Conservation (phyloP, 2,329 filamentous ascomycete genomes). For the Teratosphaeria epicoccoides region DNA sequence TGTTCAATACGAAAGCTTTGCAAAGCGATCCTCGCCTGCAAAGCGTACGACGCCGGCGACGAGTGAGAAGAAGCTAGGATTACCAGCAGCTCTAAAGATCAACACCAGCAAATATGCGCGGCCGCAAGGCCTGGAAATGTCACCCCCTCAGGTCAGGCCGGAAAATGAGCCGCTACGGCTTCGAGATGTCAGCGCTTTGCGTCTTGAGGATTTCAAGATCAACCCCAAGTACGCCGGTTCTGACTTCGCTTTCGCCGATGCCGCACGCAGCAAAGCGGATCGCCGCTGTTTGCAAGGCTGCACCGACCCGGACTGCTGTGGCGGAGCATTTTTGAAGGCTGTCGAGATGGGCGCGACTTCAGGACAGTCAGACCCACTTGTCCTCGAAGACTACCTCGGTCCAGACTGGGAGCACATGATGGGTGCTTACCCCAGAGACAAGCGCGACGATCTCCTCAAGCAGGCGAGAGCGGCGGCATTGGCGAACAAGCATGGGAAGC, state of each 20-base stretch:
- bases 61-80: neutral
- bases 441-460: slow-evolving; percentile 57
- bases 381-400: slow-evolving; percentile 20
- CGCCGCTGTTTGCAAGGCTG: slow-evolving; percentile 65
- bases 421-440: slow-evolving; percentile 27
- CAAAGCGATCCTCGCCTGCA: slow-evolving; percentile 1
- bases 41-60: neutral
- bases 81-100: neutral
- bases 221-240: slow-evolving; percentile 65
- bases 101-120: neutral
- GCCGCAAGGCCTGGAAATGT: slow-evolving; percentile 6
- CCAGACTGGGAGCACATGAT: slow-evolving; percentile 15
- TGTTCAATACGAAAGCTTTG: neutral
- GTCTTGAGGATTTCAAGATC: slow-evolving; percentile 66
- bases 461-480: slow-evolving; percentile 64
- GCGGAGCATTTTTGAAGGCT: slow-evolving; percentile 57
- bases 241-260: slow-evolving; percentile 62
- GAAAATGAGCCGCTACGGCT: slow-evolving; percentile 44
- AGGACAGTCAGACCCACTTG: slow-evolving; percentile 17
- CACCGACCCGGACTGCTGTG: slow-evolving; percentile 65
- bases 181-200: slow-evolving; percentile 47
- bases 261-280: slow-evolving; percentile 59
- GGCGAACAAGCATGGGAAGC: slow-evolving; percentile 65
- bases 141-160: slow-evolving; percentile 16
- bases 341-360: slow-evolving; percentile 33